A percentile compares a stretch with the other conserved stretches of the same genome.
phyloP scores from a whole-genome alignment of 2,329 filamentous ascomycete genomes.

The Geosmithia putterillii region DNA sequence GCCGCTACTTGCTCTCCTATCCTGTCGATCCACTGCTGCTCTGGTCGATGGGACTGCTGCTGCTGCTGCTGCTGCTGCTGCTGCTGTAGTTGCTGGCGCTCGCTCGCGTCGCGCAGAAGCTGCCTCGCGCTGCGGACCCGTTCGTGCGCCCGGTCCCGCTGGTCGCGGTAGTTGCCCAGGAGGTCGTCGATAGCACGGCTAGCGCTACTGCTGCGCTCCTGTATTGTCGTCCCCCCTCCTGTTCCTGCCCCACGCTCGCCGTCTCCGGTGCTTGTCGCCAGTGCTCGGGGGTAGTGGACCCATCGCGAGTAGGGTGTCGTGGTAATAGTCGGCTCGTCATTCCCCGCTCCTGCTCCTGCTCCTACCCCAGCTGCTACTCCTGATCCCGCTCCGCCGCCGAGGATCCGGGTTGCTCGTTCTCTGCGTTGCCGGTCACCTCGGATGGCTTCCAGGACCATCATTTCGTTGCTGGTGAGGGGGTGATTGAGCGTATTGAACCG shows the following conservation, averaged over 20 bases:
- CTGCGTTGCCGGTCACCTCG: conserved; percentile 39
- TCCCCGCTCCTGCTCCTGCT: too few relatives aligned
- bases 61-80: conserved; percentile 14
- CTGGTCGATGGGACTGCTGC: too few relatives aligned
- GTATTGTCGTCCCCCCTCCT: too few relatives aligned
- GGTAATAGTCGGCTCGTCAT: background rate
- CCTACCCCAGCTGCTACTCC: too few relatives aligned
- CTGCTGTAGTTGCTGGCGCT: conserved; percentile 9
- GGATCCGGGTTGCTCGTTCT: conserved; percentile 23
- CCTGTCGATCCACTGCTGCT: conserved; percentile 19
- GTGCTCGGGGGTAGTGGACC: background rate
- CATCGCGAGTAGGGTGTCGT: background rate
- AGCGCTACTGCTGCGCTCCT: conserved; percentile 22
- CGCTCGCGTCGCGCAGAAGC: conserved; percentile 14
- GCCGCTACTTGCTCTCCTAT: conserved; percentile 22
- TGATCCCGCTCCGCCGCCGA: too few relatives aligned
- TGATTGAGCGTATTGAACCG: conserved; percentile 31
- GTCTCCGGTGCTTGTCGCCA: background rate
- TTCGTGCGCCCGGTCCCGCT: conserved; percentile 19
- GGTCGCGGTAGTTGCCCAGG: conserved; percentile 23
- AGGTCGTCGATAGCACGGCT: conserved; percentile 25
- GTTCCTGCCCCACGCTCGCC: background rate
- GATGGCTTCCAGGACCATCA: conserved; percentile 42
- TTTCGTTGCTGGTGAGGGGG: conserved; percentile 41
- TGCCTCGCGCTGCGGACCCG: conserved; percentile 20